Evolutionary conservation across 108 stramenopile species (phyloP).

Genomic region (Nitzschia sp.): DNA sequence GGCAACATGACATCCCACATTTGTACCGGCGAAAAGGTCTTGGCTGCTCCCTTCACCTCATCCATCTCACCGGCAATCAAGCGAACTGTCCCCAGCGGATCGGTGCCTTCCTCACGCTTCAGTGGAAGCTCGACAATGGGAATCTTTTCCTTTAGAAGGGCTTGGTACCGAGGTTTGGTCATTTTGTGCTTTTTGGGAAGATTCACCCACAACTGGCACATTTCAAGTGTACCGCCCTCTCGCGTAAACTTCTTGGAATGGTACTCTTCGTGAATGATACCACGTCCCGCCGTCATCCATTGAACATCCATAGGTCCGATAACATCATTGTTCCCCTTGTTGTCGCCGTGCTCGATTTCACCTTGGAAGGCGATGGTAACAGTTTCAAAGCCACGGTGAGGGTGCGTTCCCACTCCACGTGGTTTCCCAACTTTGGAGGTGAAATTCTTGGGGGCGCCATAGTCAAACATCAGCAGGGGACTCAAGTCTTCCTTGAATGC

Average conservation of each 20-base stretch:
- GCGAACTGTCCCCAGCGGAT: slow-evolving; percentile 44
- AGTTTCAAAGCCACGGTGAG: slow-evolving; percentile 55
- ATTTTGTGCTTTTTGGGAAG: slow-evolving; percentile 77
- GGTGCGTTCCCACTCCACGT: slow-evolving; percentile 83
- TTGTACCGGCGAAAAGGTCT: slow-evolving; percentile 81
- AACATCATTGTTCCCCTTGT: slow-evolving; percentile 67
- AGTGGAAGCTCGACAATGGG: slow-evolving; percentile 52
- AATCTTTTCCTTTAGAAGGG: slow-evolving; percentile 65
- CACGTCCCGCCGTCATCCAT: slow-evolving; percentile 96
- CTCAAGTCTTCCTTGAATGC: slow-evolving; percentile 77
- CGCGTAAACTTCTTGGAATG: slow-evolving; percentile 62
- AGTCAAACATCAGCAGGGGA: slow-evolving; percentile 89
- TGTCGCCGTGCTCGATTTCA: slow-evolving; percentile 88
- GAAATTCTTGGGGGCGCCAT: slow-evolving; percentile 73
- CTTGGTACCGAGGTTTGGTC: slow-evolving; percentile 82
- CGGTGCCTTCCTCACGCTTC: slow-evolving; percentile 18
- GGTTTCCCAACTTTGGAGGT: slow-evolving; percentile 32
- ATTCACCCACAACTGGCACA: slow-evolving; percentile 93
- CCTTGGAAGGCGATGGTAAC: slow-evolving; percentile 79
- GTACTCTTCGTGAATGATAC: slow-evolving; percentile 92
- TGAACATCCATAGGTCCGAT: slow-evolving; percentile 86
- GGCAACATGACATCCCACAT: slow-evolving; percentile 76
- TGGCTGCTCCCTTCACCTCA: slow-evolving; percentile 61
- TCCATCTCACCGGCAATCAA: slow-evolving; percentile 79
- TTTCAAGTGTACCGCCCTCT: slow-evolving; percentile 73